phyloP scores from a whole-genome alignment of 345 rosid species.

The Adansonia digitata region DNA sequence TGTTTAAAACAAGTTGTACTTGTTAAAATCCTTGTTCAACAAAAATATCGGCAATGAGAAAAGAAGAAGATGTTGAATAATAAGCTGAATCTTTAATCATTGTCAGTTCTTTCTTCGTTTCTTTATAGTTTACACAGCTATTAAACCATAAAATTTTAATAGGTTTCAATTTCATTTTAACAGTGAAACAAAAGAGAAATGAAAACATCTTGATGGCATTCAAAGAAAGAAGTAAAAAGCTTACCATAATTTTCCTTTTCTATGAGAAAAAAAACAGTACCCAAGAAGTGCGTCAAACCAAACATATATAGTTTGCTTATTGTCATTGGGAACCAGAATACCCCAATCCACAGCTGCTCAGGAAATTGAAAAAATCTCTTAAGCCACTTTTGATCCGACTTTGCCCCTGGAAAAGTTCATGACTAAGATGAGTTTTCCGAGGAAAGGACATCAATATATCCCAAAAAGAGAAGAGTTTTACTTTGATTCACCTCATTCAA shows the following conservation, averaged over 20 bases:
- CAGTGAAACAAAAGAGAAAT: conserved; percentile 5
- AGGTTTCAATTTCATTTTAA: neutral
- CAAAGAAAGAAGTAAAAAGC: neutral
- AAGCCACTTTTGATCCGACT: conserved; percentile 82
- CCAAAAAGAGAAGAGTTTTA: neutral
- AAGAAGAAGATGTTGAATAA: neutral
- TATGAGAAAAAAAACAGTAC: conserved; percentile 33
- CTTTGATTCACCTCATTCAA: conserved; percentile 63
- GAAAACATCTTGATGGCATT: neutral
- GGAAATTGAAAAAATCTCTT: conserved; percentile 91
- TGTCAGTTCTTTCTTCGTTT: neutral
- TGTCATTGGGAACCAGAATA: conserved; percentile 85
- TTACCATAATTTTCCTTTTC: neutral
- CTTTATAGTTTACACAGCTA: neutral
- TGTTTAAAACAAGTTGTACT: conserved; percentile 27
- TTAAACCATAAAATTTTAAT: neutral
- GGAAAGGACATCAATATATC: neutral
- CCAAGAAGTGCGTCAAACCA: conserved; percentile 98
- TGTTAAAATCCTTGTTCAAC: neutral
- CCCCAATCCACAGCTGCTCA: conserved; percentile 98
- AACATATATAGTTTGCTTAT: conserved; percentile 87
- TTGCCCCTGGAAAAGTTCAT: conserved; percentile 61
- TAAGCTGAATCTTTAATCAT: neutral
- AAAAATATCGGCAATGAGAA: conserved; percentile 1
- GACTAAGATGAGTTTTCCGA: neutral